Percentiles rank a stretch among this genome's conserved stretches.
phyloP scores from a whole-genome alignment of 805 yeast species.

The Teunomyces stri region DNA sequence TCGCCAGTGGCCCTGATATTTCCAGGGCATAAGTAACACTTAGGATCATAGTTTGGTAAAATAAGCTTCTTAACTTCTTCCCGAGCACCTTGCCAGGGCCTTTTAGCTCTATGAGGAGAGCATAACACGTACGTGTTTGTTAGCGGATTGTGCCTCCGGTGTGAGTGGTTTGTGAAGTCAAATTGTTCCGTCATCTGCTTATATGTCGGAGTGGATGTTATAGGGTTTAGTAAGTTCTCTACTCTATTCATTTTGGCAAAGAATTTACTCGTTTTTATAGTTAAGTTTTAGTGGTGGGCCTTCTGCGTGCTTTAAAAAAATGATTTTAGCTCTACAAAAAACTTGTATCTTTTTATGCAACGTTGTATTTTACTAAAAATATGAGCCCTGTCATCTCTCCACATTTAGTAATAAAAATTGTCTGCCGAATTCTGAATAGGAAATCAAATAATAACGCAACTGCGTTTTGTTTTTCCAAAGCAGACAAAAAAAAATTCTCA shows the following conservation, averaged over 20 bases:
- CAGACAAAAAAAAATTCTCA: background rate
- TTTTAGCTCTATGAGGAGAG: slow-evolving; percentile 73
- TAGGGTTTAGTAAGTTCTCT: slow-evolving; percentile 21
- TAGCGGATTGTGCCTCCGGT: slow-evolving; percentile 68
- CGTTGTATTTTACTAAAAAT: slow-evolving; percentile 3
- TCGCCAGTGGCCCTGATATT: slow-evolving; percentile 64
- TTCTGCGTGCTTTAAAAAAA: background rate
- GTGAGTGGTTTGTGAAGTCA: slow-evolving; percentile 58
- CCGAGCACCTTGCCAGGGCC: slow-evolving; percentile 80
- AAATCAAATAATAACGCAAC: background rate
- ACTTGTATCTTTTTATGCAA: background rate
- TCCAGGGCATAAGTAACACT: slow-evolving; percentile 73
- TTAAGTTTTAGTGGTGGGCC: background rate
- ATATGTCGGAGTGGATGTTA: slow-evolving; percentile 19
- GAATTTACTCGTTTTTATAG: background rate
- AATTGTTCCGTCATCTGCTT: slow-evolving; percentile 20
- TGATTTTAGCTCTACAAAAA: background rate
- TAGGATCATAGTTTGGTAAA: slow-evolving; percentile 57
- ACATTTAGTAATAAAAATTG: slow-evolving; percentile 1
- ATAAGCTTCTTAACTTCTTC: slow-evolving; percentile 45
- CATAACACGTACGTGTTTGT: slow-evolving; percentile 68
- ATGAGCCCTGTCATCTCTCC: background rate
- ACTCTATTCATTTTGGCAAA: slow-evolving; percentile 9
- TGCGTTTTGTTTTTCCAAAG: background rate
- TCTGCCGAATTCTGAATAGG: background rate